phyloP scores from a whole-genome alignment of 306 rosid genomes.

The Mimosa bimucronata region DNA sequence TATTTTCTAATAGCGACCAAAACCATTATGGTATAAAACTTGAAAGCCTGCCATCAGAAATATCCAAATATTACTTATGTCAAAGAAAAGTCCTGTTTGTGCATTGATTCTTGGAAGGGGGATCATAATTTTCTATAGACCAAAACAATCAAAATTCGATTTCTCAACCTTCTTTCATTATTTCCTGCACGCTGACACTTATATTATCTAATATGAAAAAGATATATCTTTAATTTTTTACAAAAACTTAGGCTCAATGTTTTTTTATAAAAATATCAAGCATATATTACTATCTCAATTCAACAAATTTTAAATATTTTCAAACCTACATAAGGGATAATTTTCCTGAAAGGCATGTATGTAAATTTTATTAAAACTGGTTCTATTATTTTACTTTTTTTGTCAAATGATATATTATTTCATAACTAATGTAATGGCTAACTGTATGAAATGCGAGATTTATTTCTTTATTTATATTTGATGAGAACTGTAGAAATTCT shows the following conservation, averaged over 20 bases:
- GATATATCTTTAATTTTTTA: neutral
- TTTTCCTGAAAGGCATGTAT: neutral
- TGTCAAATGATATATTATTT: no score
- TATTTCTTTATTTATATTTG: no score
- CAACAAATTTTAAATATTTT: neutral
- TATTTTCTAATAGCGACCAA: neutral
- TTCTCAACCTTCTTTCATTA: constrained; percentile 1
- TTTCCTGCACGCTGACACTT: neutral
- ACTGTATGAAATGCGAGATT: no score
- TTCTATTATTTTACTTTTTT: no score
- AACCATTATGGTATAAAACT: constrained; percentile 24
- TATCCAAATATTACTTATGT: neutral
- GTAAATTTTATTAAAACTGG: no score
- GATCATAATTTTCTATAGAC: neutral
- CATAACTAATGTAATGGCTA: no score
- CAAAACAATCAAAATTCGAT: neutral
- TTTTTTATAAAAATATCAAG: neutral
- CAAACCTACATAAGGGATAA: neutral
- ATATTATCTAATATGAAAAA: neutral
- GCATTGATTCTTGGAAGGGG: neutral
- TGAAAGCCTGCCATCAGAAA: constrained; percentile 1
- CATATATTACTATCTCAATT: neutral
- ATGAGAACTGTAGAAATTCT: no score
- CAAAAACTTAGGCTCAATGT: neutral
- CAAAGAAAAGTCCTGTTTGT: neutral